Conservation (phyloP, 345 rosid genomes). For the Citrus trifoliata region DNA sequence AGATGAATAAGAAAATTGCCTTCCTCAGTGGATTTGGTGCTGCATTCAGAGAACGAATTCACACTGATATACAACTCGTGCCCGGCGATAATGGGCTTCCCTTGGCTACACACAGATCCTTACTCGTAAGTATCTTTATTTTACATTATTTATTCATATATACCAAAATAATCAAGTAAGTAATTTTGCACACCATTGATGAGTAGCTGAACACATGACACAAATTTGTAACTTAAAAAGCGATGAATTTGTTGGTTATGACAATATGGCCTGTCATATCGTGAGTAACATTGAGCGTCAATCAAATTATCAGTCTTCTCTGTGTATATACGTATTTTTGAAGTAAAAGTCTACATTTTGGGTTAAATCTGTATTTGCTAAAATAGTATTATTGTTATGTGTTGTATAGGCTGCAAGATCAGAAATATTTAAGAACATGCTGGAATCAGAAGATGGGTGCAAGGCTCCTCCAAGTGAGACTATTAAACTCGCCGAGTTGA, state of each 20-base stretch:
- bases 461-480: constrained; percentile 54
- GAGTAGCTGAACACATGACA: too few species aligned
- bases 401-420: constrained; percentile 69
- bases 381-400: not conserved
- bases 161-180: too few species aligned
- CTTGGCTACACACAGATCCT: constrained; percentile 61
- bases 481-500: constrained; percentile 56
- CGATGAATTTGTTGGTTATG: too few species aligned
- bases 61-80: constrained; percentile 56
- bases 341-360: too few species aligned
- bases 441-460: constrained; percentile 67
- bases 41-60: constrained; percentile 52
- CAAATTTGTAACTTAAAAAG: not conserved
- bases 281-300: too few species aligned
- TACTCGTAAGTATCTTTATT: constrained; percentile 40
- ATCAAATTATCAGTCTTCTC: too few species aligned
- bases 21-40: constrained; percentile 52
- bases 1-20: constrained; percentile 51
- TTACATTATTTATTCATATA: not conserved
- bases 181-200: too few species aligned
- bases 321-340: not conserved
- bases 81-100: constrained; percentile 57
- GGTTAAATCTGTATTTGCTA: not conserved
- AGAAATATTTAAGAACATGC: constrained; percentile 66
- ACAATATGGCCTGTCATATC: too few species aligned